A percentile compares a stretch with the other conserved stretches of the same genome.
Evolutionary conservation across 345 rosid genomes (phyloP).

Genomic region (Brassica carinata): DNA sequence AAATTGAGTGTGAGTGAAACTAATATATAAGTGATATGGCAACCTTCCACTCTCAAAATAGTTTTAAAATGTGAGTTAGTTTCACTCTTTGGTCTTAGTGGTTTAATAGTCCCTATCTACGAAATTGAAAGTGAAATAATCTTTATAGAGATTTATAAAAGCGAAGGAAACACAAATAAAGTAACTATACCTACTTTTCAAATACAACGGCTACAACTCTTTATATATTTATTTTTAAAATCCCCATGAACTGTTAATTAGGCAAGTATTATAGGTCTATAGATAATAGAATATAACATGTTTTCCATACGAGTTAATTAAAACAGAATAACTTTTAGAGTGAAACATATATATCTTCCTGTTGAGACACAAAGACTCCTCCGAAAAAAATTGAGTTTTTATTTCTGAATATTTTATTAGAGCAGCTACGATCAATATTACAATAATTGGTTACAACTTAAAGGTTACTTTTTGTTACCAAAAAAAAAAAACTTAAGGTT

Average conservation of each 20-base stretch:
- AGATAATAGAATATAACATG: neutral
- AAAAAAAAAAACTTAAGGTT: no score
- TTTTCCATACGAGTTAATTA: neutral
- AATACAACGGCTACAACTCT: neutral
- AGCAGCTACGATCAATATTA: neutral
- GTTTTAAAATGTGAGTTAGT: no score
- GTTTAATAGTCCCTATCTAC: neutral
- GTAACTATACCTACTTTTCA: neutral
- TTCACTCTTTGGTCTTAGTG: neutral
- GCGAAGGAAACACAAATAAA: neutral
- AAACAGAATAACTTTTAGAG: neutral
- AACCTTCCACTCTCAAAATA: no score
- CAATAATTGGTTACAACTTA: neutral
- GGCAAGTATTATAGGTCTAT: neutral
- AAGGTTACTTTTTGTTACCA: neutral
- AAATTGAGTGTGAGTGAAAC: no score
- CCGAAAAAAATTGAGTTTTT: neutral
- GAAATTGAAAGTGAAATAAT: neutral
- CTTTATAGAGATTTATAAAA: neutral
- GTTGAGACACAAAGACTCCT: neutral
- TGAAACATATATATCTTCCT: neutral
- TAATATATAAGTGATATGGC: no score
- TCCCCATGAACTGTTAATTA: neutral
- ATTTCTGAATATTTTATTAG: neutral
- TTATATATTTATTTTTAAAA: neutral